These are phyloP conservation scores for Notholithocarpus densiflorus DNA, from an alignment of 306 rosid species.

Conservation along the genomic window DNA sequence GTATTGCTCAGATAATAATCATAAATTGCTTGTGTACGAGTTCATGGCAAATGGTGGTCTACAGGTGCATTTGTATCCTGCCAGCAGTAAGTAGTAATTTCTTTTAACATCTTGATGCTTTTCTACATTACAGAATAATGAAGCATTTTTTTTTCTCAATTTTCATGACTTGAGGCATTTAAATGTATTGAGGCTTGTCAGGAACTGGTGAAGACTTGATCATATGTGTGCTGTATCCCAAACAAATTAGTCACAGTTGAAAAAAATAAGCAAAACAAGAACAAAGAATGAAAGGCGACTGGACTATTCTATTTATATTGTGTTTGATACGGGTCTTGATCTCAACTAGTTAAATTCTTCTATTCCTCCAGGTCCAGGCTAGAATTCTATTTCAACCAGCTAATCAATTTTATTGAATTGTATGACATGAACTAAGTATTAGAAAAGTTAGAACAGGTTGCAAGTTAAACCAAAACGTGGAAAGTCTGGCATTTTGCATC, in stretches of 20 bases:
- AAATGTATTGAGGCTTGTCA: not conserved
- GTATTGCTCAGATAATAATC: conserved; percentile 75
- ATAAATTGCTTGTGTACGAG: conserved; percentile 81
- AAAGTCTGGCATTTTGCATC: not conserved
- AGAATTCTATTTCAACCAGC: not conserved
- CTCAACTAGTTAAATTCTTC: not conserved
- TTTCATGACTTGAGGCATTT: not conserved
- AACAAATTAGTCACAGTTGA: no score
- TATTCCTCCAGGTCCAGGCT: not conserved
- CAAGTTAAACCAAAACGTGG: not conserved
- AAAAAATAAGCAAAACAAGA: not conserved
- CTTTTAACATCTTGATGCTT: not conserved
- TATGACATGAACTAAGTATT: not conserved
- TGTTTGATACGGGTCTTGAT: not conserved
- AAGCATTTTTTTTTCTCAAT: not conserved
- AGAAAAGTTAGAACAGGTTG: not conserved
- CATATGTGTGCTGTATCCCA: no score
- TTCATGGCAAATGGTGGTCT: conserved; percentile 89
- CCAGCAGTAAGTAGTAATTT: conserved; percentile 46
- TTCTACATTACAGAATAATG: not conserved
- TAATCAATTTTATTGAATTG: not conserved
- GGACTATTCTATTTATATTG: not conserved
- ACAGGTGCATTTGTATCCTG: conserved; percentile 90
- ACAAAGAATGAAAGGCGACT: not conserved
- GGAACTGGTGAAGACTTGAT: no score